phyloP scores from a whole-genome alignment of 306 rosid genomes.

The Medicago truncatula region MtrunA17r5.0-ANR NC_053046.1:15821501-15822000 shows the following conservation, averaged over 20 bases:
- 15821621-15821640: too few species aligned
- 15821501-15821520: too few species aligned
- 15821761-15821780: constrained; percentile 54
- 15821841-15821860: constrained; percentile 66
- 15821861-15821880: constrained; percentile 58
- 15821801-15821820: constrained; percentile 31
- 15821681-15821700: constrained; percentile 55
- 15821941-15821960: constrained; percentile 67
- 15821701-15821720: constrained; percentile 29
- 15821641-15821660: too few species aligned
- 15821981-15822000: constrained; percentile 37
- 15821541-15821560: too few species aligned
- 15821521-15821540: too few species aligned
- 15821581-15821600: too few species aligned
- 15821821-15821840: constrained; percentile 21
- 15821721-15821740: neutral
- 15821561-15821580: too few species aligned
- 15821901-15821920: constrained; percentile 58
- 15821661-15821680: neutral
- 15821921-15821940: constrained; percentile 51
- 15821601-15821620: too few species aligned
- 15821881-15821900: constrained; percentile 54
- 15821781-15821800: constrained; percentile 31
- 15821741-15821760: constrained; percentile 33
- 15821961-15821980: constrained; percentile 41